These are phyloP conservation scores for Cryptomeria japonica DNA, from an alignment of 75 land plant genomes.

Conservation along the genomic window DNA sequence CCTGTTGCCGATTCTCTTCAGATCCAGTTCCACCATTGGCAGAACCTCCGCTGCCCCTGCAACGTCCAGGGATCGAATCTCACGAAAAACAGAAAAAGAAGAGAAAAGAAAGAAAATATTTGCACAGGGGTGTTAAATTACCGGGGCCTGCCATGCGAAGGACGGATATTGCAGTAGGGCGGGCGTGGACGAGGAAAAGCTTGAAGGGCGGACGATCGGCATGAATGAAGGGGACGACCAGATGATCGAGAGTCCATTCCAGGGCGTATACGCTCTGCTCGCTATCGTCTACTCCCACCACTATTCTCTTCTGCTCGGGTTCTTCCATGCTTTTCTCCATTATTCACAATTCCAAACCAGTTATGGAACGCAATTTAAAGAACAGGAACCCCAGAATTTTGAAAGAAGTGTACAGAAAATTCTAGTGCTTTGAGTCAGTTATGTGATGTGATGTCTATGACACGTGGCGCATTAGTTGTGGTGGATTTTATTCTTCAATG, in stretches of 20 bases:
- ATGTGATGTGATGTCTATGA: too few species aligned
- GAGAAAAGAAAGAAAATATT: too few species aligned
- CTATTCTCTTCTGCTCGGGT: conserved; percentile 25
- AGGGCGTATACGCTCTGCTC: conserved; percentile 55
- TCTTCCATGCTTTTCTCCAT: background rate
- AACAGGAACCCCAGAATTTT: too few species aligned
- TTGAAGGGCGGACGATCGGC: conserved; percentile 18
- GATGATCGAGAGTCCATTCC: conserved; percentile 45
- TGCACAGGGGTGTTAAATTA: background rate
- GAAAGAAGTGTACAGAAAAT: too few species aligned
- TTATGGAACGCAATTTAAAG: too few species aligned
- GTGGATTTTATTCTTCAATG: too few species aligned
- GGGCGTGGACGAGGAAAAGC: conserved; percentile 57
- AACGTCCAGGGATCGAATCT: background rate
- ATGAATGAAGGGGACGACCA: conserved; percentile 16
- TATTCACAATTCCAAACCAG: too few species aligned
- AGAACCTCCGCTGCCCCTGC: conserved; percentile 46
- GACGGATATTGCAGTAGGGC: conserved; percentile 36
- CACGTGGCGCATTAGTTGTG: too few species aligned
- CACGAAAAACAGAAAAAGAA: background rate
- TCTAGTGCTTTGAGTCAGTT: too few species aligned
- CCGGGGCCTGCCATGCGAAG: conserved; percentile 49
- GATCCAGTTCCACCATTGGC: conserved; percentile 41
- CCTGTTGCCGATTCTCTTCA: conserved; percentile 38
- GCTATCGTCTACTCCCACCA: conserved; percentile 61